Evolutionary conservation across 2,329 filamentous ascomycete genomes (phyloP).

Genomic region (Colletotrichum lentis): DNA sequence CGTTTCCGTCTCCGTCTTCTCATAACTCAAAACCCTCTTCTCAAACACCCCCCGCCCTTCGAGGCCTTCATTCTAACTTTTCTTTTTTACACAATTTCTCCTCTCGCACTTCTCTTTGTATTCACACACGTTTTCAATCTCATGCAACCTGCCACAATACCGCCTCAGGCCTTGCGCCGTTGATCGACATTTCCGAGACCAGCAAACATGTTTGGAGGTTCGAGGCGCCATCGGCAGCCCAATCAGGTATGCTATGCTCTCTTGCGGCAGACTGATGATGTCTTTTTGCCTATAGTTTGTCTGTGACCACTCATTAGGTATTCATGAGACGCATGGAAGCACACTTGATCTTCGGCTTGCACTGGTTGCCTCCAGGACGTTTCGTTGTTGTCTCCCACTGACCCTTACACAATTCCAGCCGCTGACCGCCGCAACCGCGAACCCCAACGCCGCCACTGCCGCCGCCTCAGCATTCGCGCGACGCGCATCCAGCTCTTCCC

Average conservation of each 20-base stretch:
- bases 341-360: not conserved
- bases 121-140: not conserved
- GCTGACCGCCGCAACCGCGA: constrained; percentile 69
- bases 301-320: not conserved
- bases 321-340: not conserved
- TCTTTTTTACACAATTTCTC: constrained; percentile 7
- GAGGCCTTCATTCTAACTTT: constrained; percentile 3
- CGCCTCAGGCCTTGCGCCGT: constrained; percentile 40
- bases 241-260: constrained; percentile 56
- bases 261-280: not conserved
- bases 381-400: constrained; percentile 31
- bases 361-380: not conserved
- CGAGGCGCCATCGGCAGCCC: constrained; percentile 59
- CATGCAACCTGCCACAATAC: constrained; percentile 40
- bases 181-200: constrained; percentile 28
- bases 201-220: constrained; percentile 60
- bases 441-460: constrained; percentile 78
- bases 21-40: constrained; percentile 1
- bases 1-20: constrained; percentile 1
- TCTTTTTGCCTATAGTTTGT: constrained; percentile 1
- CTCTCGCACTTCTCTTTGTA: not conserved
- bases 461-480: constrained; percentile 83
- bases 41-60: constrained; percentile 2
- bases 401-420: constrained; percentile 56
- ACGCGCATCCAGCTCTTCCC: constrained; percentile 68